Conservation (phyloP, 176 grass and related monocot species). For the Carex pumila region DNA sequence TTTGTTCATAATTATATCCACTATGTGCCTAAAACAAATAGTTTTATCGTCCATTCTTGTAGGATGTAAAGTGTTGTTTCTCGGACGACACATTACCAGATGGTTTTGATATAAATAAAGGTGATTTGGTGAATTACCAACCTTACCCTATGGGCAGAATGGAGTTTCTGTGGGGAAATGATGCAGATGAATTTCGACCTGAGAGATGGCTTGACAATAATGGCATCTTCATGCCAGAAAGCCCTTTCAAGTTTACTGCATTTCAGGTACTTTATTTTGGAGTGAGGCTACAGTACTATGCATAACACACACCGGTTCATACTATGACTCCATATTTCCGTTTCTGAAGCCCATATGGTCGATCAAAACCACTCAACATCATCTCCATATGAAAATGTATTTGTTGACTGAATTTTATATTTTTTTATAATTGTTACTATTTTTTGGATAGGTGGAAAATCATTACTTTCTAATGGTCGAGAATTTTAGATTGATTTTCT, state of each 20-base stretch:
- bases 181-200: conserved; percentile 66
- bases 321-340: no score
- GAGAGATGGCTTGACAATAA: conserved; percentile 61
- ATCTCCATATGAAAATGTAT: no score
- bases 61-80: conserved; percentile 67
- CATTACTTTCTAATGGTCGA: no score
- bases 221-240: conserved; percentile 51
- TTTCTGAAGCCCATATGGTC: no score
- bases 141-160: conserved; percentile 81
- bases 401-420: no score
- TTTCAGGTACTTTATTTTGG: conserved; percentile 46
- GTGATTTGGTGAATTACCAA: conserved; percentile 68
- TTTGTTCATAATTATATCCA: background rate
- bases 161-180: conserved; percentile 65
- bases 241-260: conserved; percentile 63
- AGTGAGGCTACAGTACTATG: no score
- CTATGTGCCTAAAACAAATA: background rate
- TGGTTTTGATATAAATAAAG: conserved; percentile 49
- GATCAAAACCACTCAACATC: no score
- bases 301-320: no score
- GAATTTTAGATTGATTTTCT: no score
- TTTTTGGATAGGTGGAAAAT: no score
- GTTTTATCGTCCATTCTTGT: background rate
- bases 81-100: conserved; percentile 66
- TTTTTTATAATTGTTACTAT: no score